Percentiles rank a stretch among this genome's conserved stretches.
Conservation (phyloP, 352 stramenopile species). For the Pythium oligandrum region DNA sequence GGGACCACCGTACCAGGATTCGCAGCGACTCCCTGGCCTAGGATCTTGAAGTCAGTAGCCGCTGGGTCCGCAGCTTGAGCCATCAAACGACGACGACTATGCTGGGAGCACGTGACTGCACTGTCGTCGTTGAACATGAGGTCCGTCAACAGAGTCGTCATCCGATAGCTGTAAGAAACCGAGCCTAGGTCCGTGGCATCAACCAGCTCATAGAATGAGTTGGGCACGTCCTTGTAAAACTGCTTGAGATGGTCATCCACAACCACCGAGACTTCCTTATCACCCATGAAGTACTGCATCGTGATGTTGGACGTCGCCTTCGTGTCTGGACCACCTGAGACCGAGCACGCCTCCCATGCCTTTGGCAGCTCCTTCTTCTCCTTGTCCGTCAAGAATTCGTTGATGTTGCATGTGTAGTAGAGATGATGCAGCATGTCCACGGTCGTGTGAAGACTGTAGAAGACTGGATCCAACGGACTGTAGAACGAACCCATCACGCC, state of each 20-base stretch:
- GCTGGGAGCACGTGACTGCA: slow-evolving; percentile 1
- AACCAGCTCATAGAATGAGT: slow-evolving; percentile 10
- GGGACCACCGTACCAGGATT: neutral
- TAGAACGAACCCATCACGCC: slow-evolving; percentile 11
- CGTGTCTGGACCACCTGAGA: neutral
- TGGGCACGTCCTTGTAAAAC: slow-evolving; percentile 9
- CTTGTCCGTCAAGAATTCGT: neutral
- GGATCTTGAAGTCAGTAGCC: neutral
- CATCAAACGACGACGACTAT: neutral
- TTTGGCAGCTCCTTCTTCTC: slow-evolving; percentile 7
- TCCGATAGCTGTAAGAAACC: slow-evolving; percentile 7
- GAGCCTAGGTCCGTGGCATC: slow-evolving; percentile 6
- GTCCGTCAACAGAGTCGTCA: slow-evolving; percentile 8
- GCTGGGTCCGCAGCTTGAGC: neutral
- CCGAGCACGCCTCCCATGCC: slow-evolving; percentile 7
- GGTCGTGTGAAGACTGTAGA: slow-evolving; percentile 12
- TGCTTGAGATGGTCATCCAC: slow-evolving; percentile 9
- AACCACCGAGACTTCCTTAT: slow-evolving; percentile 4
- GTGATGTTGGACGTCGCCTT: slow-evolving; percentile 6
- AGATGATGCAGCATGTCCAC: slow-evolving; percentile 11
- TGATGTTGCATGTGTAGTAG: slow-evolving; percentile 12
- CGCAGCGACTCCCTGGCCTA: neutral
- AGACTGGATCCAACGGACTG: slow-evolving; percentile 5
- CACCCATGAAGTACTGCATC: slow-evolving; percentile 10
- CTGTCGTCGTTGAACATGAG: slow-evolving; percentile 7